A percentile compares a stretch with the other conserved stretches of the same genome.
phyloP scores from a whole-genome alignment of 1,139 yeast species.

The Zygosaccharomyces sapae region DNA sequence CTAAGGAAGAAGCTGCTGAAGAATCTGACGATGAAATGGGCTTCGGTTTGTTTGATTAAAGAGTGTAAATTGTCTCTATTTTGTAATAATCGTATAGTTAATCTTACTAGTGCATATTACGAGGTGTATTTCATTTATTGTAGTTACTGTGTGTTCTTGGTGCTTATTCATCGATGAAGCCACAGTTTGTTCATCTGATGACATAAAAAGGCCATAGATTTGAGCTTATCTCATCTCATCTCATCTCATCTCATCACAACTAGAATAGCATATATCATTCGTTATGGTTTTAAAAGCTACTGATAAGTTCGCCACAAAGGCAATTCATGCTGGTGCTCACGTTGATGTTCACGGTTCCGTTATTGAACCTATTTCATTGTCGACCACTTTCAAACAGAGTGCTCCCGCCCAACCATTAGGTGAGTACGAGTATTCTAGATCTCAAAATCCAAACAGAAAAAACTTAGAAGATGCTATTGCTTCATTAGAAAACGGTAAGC shows the following conservation, averaged over 20 bases:
- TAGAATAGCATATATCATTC: background rate
- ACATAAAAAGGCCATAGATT: constrained; percentile 1
- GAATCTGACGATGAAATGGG: constrained; percentile 77
- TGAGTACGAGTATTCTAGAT: constrained; percentile 78
- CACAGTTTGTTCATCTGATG: background rate
- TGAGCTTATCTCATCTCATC: background rate
- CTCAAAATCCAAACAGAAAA: constrained; percentile 85
- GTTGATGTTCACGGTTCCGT: constrained; percentile 83
- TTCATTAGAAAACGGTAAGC: constrained; percentile 69
- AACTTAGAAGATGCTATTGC: constrained; percentile 80
- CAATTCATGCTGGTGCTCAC: constrained; percentile 80
- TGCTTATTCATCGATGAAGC: background rate
- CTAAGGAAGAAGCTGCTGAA: constrained; percentile 47
- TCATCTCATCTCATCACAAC: background rate
- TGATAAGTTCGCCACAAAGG: constrained; percentile 64
- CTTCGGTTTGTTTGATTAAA: constrained; percentile 83
- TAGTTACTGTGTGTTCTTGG: background rate
- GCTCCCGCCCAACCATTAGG: constrained; percentile 78
- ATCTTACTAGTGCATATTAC: background rate
- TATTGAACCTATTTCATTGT: constrained; percentile 76
- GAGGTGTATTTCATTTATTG: background rate
- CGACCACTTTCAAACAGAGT: constrained; percentile 81
- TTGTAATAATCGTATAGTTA: background rate
- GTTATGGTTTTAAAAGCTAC: constrained; percentile 31
- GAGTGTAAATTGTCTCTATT: background rate